Conservation (phyloP, 257 asterid genomes). For the Marsdenia floribunda region DNA sequence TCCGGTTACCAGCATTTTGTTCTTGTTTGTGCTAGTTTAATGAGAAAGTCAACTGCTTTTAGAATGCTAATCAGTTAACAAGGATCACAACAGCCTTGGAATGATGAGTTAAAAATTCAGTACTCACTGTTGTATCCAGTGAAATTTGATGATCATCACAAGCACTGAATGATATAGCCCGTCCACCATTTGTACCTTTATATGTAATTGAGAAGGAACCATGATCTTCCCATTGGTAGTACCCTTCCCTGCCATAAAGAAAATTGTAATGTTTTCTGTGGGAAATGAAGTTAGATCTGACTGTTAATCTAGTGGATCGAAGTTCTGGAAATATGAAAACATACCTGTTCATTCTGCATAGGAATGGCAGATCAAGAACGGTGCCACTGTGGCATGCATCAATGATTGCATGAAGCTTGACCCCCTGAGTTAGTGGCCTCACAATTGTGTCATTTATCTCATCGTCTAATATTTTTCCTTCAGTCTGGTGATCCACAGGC, state of each 20-base stretch:
- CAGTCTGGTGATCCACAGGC: slow-evolving; percentile 47
- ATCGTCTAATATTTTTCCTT: slow-evolving; percentile 52
- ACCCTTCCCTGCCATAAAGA: slow-evolving; percentile 32
- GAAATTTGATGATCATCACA: slow-evolving; percentile 55
- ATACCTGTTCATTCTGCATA: slow-evolving; percentile 50
- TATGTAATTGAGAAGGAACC: slow-evolving; percentile 26
- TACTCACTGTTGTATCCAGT: slow-evolving; percentile 45
- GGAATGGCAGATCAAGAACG: slow-evolving; percentile 48
- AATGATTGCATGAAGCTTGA: slow-evolving; percentile 48
- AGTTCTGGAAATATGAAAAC: background rate
- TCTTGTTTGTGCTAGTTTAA: background rate
- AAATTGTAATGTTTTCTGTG: background rate
- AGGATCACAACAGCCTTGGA: background rate
- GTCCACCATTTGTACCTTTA: slow-evolving; percentile 52
- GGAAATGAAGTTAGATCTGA: background rate
- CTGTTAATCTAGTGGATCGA: background rate
- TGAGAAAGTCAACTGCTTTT: background rate
- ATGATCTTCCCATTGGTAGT: slow-evolving; percentile 54
- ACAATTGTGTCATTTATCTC: slow-evolving; percentile 55
- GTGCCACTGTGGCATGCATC: slow-evolving; percentile 71
- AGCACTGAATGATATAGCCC: slow-evolving; percentile 45
- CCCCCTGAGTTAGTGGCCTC: slow-evolving; percentile 51
- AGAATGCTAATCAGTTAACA: background rate
- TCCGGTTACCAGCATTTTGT: background rate
- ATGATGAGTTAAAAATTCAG: background rate